Conservation (phyloP, 2,329 filamentous ascomycete genomes). For the Colletotrichum orbiculare region DNA sequence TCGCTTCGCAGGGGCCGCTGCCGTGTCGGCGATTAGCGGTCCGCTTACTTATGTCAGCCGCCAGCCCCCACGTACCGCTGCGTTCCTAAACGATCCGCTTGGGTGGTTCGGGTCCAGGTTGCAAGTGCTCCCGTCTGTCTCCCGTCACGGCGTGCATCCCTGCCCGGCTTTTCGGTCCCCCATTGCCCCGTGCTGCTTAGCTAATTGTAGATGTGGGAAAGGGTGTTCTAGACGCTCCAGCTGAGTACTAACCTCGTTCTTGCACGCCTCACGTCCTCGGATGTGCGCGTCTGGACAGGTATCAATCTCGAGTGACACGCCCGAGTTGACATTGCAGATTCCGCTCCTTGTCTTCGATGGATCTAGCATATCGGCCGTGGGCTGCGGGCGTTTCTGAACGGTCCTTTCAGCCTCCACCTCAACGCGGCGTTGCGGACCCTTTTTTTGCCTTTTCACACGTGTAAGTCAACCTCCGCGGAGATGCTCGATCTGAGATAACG, state of each 20-base stretch:
- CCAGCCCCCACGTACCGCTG: slow-evolving; percentile 14
- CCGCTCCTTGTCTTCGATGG: slow-evolving; percentile 8
- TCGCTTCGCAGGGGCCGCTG: not conserved
- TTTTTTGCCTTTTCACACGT: slow-evolving; percentile 24
- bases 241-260: slow-evolving; percentile 4
- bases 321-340: not conserved
- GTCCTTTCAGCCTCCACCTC: slow-evolving; percentile 34
- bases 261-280: not conserved
- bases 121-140: not conserved
- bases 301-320: not conserved
- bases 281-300: not conserved
- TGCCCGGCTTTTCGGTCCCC: slow-evolving; percentile 20
- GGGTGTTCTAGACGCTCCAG: slow-evolving; percentile 20
- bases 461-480: slow-evolving; percentile 32
- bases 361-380: slow-evolving; percentile 9
- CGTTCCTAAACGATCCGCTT: slow-evolving; percentile 10
- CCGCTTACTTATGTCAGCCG: slow-evolving; percentile 26
- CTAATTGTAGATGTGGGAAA: not conserved
- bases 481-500: slow-evolving; percentile 34
- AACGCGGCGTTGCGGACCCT: slow-evolving; percentile 28
- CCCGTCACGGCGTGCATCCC: slow-evolving; percentile 31
- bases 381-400: slow-evolving; percentile 28
- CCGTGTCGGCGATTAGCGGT: not conserved
- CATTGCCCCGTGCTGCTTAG: slow-evolving; percentile 6
- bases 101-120: slow-evolving; percentile 21